These are phyloP conservation scores for Eustoma russellianum DNA, from an alignment of 257 asterid species.

Conservation along the genomic window DNA sequence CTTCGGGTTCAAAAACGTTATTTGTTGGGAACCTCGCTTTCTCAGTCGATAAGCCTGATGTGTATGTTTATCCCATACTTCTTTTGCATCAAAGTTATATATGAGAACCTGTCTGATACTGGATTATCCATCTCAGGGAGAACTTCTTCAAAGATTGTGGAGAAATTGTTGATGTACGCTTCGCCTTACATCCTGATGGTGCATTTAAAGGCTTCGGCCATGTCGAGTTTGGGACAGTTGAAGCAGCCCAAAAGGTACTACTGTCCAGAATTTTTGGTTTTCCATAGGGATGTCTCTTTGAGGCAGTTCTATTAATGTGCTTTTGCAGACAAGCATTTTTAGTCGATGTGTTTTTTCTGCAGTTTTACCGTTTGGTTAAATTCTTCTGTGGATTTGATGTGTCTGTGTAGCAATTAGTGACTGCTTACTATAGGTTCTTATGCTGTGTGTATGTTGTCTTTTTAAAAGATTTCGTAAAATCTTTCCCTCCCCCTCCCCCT, in stretches of 20 bases:
- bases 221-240: slow-evolving; percentile 69
- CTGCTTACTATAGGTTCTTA: no score
- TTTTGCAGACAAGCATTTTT: no score
- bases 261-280: no score
- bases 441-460: no score
- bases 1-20: slow-evolving; percentile 45
- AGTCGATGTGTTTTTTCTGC: no score
- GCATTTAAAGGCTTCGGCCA: slow-evolving; percentile 80
- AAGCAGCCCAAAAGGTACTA: slow-evolving; percentile 64
- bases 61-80: slow-evolving; percentile 35
- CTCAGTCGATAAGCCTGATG: slow-evolving; percentile 40
- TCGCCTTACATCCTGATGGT: slow-evolving; percentile 42
- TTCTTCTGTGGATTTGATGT: no score
- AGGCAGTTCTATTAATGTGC: no score
- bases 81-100: neutral
- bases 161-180: slow-evolving; percentile 57
- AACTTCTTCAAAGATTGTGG: slow-evolving; percentile 66
- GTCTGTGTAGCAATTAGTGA: no score
- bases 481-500: no score
- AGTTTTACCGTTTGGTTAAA: no score
- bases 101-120: neutral
- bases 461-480: no score
- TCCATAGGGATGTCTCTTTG: neutral
- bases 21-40: slow-evolving; percentile 74
- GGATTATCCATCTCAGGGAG: slow-evolving; percentile 35